phyloP scores from a whole-genome alignment of 2,329 filamentous ascomycete genomes.

The Aspergillus proliferans region DNA sequence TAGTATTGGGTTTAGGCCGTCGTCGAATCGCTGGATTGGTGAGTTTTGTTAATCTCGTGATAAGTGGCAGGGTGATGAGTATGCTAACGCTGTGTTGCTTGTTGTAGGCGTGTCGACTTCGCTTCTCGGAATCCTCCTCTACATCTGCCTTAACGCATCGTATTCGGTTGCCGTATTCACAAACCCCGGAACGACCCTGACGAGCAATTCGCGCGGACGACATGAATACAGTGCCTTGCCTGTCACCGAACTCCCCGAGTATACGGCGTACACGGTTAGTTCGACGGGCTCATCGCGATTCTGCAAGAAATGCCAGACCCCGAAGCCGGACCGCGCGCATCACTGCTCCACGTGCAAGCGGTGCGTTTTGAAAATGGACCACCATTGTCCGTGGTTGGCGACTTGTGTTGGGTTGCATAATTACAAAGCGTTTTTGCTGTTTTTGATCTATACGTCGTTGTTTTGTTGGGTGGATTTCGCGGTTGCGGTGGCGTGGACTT shows the following conservation, averaged over 20 bases:
- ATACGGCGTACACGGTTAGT: conserved; percentile 84
- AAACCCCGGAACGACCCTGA: conserved; percentile 65
- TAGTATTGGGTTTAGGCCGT: conserved; percentile 58
- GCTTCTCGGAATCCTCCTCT: conserved; percentile 63
- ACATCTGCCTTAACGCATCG: conserved; percentile 72
- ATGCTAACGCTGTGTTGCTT: background rate
- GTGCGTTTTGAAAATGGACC: conserved; percentile 98
- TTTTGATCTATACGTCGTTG: conserved; percentile 79
- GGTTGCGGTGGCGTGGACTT: conserved; percentile 76
- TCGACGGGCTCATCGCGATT: conserved; percentile 78
- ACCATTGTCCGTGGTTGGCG: conserved; percentile 97
- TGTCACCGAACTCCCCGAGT: conserved; percentile 57
- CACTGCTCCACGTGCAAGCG: conserved; percentile 92
- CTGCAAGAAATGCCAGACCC: conserved; percentile 94
- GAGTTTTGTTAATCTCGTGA: conserved; percentile 5
- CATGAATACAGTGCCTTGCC: conserved; percentile 70
- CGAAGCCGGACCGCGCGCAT: conserved; percentile 92
- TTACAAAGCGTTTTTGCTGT: conserved; percentile 92
- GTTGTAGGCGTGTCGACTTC: conserved; percentile 44
- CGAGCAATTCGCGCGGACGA: conserved; percentile 19
- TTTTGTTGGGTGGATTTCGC: conserved; percentile 79
- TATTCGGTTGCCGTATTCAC: conserved; percentile 95
- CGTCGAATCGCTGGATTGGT: conserved; percentile 44
- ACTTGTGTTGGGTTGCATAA: conserved; percentile 91
- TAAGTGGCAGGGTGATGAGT: background rate